A percentile compares a stretch with the other conserved stretches of the same genome.
Conservation (phyloP, 768 basidiomycete genomes). For the Fistulinella prunicolor region DNA sequence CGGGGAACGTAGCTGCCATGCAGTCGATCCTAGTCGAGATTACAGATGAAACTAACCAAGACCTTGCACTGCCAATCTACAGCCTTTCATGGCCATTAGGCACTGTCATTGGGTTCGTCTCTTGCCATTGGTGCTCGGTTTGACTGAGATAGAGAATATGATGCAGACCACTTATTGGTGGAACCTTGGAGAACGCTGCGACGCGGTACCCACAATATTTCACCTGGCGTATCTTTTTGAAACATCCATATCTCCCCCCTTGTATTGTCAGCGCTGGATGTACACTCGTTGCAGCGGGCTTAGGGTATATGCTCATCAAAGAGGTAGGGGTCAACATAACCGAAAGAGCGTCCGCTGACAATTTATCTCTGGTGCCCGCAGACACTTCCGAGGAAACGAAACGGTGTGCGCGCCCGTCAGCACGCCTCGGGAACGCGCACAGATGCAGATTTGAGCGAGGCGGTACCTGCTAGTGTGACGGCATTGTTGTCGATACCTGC, state of each 20-base stretch:
- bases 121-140: background rate
- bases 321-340: no score
- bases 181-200: slow-evolving; percentile 18
- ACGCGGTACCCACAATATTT: slow-evolving; percentile 13
- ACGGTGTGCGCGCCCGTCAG: background rate
- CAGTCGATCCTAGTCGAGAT: slow-evolving; percentile 60
- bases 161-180: slow-evolving; percentile 21
- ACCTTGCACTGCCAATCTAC: slow-evolving; percentile 55
- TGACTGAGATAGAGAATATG: background rate
- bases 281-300: slow-evolving; percentile 3
- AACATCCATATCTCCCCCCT: slow-evolving; percentile 18
- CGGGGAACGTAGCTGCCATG: slow-evolving; percentile 60
- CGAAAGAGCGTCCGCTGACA: no score
- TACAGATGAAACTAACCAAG: slow-evolving; percentile 60
- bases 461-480: slow-evolving; percentile 27
- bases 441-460: background rate
- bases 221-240: slow-evolving; percentile 9
- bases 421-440: background rate
- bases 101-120: slow-evolving; percentile 48
- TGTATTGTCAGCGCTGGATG: slow-evolving; percentile 12
- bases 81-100: slow-evolving; percentile 57
- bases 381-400: slow-evolving; percentile 19
- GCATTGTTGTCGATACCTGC: slow-evolving; percentile 47
- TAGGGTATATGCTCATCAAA: slow-evolving; percentile 19
- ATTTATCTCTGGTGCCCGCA: no score